A percentile compares a stretch with the other conserved stretches of the same genome.
Evolutionary conservation across 1,284 basidiomycete genomes (phyloP).

Genomic region (Puccinia coronata): DNA sequence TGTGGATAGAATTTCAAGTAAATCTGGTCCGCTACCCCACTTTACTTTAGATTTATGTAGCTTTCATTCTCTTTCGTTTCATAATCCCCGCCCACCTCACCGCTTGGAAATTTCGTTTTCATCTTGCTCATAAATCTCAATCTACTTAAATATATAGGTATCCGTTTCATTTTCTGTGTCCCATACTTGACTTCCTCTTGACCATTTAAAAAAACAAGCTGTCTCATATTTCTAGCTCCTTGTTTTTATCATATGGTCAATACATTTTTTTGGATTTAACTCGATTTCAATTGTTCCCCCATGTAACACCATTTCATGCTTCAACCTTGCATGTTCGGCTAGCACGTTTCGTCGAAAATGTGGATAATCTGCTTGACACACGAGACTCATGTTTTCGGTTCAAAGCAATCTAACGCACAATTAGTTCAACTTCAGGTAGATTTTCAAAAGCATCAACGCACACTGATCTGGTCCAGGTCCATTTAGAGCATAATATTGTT

Average conservation of each 20-base stretch:
- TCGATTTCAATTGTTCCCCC: background rate
- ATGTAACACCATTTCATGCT: background rate
- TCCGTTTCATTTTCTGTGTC: background rate
- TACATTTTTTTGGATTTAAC: background rate
- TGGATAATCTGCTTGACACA: too few species aligned
- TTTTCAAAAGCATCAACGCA: too few species aligned
- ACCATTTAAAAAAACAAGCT: background rate
- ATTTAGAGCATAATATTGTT: too few species aligned
- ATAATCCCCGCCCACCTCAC: background rate
- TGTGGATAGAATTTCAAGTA: slow-evolving; percentile 3
- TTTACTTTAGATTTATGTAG: slow-evolving; percentile 6
- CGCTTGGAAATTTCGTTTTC: background rate
- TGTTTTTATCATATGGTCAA: background rate
- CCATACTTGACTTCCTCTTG: background rate
- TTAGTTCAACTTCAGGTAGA: too few species aligned
- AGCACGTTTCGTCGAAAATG: too few species aligned
- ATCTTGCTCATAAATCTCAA: background rate
- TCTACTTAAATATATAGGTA: background rate
- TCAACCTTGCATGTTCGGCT: background rate
- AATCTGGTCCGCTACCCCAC: background rate
- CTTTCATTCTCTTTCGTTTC: background rate
- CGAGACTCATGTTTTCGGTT: too few species aligned
- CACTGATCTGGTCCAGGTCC: too few species aligned
- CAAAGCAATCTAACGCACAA: too few species aligned
- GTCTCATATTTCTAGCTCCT: background rate